Evolutionary conservation across 257 asterid species (phyloP).

Genomic region (Marsdenia floribunda): DNA sequence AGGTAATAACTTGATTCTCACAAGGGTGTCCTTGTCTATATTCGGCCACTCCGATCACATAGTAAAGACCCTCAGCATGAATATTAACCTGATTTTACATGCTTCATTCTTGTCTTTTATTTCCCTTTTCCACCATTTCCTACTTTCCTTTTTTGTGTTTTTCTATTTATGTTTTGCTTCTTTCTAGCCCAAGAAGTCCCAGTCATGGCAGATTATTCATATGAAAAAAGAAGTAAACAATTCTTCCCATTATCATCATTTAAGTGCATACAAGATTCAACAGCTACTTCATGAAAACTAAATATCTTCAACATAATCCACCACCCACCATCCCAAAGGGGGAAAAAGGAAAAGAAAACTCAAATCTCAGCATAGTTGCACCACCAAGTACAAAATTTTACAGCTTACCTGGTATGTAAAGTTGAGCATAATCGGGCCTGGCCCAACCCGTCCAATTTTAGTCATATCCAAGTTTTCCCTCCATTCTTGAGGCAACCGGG

Average conservation of each 20-base stretch:
- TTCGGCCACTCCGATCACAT: not conserved
- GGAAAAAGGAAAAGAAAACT: not conserved
- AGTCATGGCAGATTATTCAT: not conserved
- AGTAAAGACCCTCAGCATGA: not conserved
- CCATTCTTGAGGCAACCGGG: conserved; percentile 50
- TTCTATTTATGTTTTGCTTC: not conserved
- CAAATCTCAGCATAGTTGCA: not conserved
- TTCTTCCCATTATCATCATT: not conserved
- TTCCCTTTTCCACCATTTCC: not conserved
- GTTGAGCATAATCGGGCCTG: conserved; percentile 70
- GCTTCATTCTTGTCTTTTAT: not conserved
- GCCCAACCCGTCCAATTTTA: conserved; percentile 50
- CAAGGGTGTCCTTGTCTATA: not conserved
- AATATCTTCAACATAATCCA: no score
- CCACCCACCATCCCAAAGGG: no score
- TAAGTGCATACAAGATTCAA: not conserved
- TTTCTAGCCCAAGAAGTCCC: not conserved
- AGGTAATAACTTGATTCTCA: no score
- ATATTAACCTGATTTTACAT: not conserved
- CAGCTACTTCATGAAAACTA: not conserved
- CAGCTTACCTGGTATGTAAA: conserved; percentile 66
- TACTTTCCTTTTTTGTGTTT: not conserved
- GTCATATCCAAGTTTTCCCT: conserved; percentile 30
- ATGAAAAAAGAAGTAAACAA: not conserved
- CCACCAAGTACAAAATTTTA: not conserved